Percentiles rank a stretch among this genome's conserved stretches.
Conservation (phyloP, 768 basidiomycete species). For the Rhodotorula diobovata region DNA sequence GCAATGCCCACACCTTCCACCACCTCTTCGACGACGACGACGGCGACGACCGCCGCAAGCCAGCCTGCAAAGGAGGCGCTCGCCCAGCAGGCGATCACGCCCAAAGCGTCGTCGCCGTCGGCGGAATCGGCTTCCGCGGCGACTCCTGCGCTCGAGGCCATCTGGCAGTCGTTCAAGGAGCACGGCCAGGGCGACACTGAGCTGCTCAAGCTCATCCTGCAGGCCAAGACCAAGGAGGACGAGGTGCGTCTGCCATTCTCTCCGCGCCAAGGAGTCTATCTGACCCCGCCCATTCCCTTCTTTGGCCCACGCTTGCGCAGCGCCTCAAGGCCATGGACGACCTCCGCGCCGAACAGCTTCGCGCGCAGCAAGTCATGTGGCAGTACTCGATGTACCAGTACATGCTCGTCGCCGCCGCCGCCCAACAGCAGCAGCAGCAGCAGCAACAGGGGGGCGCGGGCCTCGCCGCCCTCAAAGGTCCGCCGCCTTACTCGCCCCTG, state of each 20-base stretch:
- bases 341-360: slow-evolving; percentile 26
- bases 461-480: neutral
- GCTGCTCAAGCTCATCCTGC: slow-evolving; percentile 24
- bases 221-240: slow-evolving; percentile 32
- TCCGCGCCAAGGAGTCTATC: neutral
- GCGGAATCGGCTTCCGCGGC: neutral
- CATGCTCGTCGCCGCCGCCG: slow-evolving; percentile 5
- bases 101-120: neutral
- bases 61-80: neutral
- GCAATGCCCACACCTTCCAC: too few species aligned
- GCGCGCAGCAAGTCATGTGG: slow-evolving; percentile 23
- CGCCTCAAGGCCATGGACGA: slow-evolving; percentile 35
- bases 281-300: neutral
- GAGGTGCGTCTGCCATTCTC: slow-evolving; percentile 11
- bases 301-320: too few species aligned
- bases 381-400: slow-evolving; percentile 8
- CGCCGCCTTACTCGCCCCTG: slow-evolving; percentile 16
- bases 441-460: neutral
- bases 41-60: too few species aligned
- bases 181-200: slow-evolving; percentile 25
- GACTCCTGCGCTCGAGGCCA: slow-evolving; percentile 20
- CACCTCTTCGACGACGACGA: neutral
- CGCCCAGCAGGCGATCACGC: neutral
- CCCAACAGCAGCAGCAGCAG: slow-evolving; percentile 4
- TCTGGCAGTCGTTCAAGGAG: slow-evolving; percentile 12